A percentile compares a stretch with the other conserved stretches of the same genome.
Evolutionary conservation across 129 eudicot genomes (phyloP).

Genomic region (Tanacetum coccineum): DNA sequence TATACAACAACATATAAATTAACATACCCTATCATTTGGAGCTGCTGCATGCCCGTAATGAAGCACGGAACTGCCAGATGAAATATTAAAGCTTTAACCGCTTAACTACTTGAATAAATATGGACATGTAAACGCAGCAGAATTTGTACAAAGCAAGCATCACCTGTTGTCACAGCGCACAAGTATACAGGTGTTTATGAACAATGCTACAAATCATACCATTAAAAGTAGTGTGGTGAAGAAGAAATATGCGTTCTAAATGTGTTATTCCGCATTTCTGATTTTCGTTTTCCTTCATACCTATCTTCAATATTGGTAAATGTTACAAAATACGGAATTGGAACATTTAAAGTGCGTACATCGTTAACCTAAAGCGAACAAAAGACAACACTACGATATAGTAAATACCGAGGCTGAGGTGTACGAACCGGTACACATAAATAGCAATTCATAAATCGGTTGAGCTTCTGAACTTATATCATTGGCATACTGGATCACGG

Average conservation of each 20-base stretch:
- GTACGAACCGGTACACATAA: neutral
- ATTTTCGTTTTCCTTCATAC: slow-evolving; percentile 71
- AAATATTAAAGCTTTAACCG: no score
- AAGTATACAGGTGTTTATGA: slow-evolving; percentile 96
- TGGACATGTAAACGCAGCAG: no score
- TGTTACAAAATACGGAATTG: slow-evolving; percentile 23
- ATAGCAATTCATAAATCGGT: slow-evolving; percentile 56
- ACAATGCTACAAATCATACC: slow-evolving; percentile 97
- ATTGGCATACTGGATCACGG: slow-evolving; percentile 84
- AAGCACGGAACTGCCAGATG: no score
- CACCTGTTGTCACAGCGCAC: slow-evolving; percentile 93
- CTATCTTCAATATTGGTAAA: slow-evolving; percentile 36
- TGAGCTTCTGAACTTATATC: slow-evolving; percentile 99
- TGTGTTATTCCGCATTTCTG: slow-evolving; percentile 90
- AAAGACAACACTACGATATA: slow-evolving; percentile 4
- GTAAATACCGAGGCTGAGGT: neutral
- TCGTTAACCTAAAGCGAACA: neutral
- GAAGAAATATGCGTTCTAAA: slow-evolving; percentile 87
- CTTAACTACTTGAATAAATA: no score
- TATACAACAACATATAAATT: no score
- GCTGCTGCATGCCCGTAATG: no score
- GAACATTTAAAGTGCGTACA: neutral
- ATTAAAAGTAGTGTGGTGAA: slow-evolving; percentile 80
- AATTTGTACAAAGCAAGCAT: neutral
- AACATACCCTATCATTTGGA: no score